Evolutionary conservation across 1,284 basidiomycete genomes (phyloP), one percentile per base, ranked within the genome.

Genomic region (Grifola frondosa): DNA sequence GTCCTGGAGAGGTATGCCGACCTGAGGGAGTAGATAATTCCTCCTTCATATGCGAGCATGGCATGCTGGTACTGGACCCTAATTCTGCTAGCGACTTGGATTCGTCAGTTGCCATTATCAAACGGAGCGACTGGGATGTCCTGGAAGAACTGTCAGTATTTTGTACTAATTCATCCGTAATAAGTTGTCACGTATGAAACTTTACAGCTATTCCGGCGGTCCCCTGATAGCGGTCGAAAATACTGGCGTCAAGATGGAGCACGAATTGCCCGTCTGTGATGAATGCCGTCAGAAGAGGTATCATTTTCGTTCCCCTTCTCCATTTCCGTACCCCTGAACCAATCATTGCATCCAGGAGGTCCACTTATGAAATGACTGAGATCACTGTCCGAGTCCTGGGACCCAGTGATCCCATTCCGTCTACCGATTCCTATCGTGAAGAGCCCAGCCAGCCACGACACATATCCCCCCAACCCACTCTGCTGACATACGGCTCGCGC

Each of bases 31-130:
- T 90, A 35, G 80, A 88, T 57, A 89, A 82, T 50, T 65, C 69
- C 6, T 53, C 60, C 8, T 81, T 86, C 52, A 55, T 89, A 30
- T 91, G 88, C 64, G 67, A 78, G 44, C 89, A 91, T 59, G 69
- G 68, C 5, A 59, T 71, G 48, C 70, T 91, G n/a, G 60, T 67
- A 9, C 67, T 89, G 31, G 87, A 91, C 60, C 80, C 85, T 2
- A 84, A 81, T 51, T 65, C 65, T 36, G 57, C 70, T 2, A 68
- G 67, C 17, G 84, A 89, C 52, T 58, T 81, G 40, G 76, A 81
- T 46, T 67, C 69, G 2, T 70, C 66, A 6, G 66, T 84, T 38
- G 67, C 73, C 15, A 63, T 88, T 28, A 73, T 89, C 42, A 74
- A 73, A 52, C 67, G 67, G 42, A 66, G 64, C 28, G 84, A 90